phyloP scores from a whole-genome alignment of 2,329 filamentous ascomycete genomes.

The Aspergillus niger region DNA sequence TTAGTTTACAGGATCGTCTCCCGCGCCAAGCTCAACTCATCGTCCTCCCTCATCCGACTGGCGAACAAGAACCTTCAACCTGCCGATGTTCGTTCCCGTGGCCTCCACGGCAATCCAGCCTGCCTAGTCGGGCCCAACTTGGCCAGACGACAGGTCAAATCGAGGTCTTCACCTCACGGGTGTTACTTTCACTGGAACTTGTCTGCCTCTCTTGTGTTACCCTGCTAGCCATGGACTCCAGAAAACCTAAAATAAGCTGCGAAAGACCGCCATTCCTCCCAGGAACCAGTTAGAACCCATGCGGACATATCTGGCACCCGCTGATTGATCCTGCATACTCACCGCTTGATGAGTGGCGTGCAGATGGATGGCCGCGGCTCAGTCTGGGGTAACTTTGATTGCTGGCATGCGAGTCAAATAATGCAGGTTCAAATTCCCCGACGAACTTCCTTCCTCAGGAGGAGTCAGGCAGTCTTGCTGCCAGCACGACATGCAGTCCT shows the following conservation, averaged over 20 bases:
- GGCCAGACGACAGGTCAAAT: conserved; percentile 7
- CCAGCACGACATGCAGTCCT: conserved; percentile 4
- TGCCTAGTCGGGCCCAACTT: not conserved
- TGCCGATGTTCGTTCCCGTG: not conserved
- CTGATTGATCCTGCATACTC: not conserved
- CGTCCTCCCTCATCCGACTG: not conserved
- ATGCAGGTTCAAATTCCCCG: not conserved
- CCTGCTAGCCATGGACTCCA: not conserved
- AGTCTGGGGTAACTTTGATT: not conserved
- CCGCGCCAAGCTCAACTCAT: not conserved
- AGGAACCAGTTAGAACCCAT: not conserved
- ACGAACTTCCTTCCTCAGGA: not conserved
- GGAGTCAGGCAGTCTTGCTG: not conserved
- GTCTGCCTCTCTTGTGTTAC: not conserved
- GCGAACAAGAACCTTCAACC: not conserved
- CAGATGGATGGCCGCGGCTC: not conserved
- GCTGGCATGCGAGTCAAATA: not conserved
- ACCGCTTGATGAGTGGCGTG: not conserved
- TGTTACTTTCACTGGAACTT: not conserved
- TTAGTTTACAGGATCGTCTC: not conserved
- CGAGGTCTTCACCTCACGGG: not conserved
- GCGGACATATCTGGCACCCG: not conserved
- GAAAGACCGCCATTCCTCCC: not conserved
- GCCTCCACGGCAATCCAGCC: not conserved
- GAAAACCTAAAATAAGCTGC: not conserved